phyloP scores from a whole-genome alignment of 768 basidiomycete genomes.

The Auricularia sp. region DNA sequence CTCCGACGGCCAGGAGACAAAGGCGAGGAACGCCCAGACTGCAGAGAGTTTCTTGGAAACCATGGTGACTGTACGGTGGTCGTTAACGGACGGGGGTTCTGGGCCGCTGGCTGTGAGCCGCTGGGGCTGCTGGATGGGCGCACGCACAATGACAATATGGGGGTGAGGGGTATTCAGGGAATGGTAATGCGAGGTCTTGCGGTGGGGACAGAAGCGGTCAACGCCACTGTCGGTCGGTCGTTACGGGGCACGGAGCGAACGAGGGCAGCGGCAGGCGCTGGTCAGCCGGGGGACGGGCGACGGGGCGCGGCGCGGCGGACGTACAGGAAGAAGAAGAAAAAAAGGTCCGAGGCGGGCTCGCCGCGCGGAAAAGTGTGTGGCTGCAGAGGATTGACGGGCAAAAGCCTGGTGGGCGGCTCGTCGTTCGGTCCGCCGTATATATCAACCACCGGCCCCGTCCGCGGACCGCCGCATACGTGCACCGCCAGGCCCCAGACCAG shows the following conservation, averaged over 20 bases:
- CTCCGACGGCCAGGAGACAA: slow-evolving; percentile 59
- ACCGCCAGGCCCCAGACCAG: background rate
- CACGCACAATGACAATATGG: background rate
- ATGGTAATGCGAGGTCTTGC: background rate
- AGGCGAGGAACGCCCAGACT: slow-evolving; percentile 62
- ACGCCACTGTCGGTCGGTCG: background rate
- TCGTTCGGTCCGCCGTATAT: background rate
- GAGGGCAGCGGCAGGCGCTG: background rate
- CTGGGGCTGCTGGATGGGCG: background rate
- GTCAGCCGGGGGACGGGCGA: background rate
- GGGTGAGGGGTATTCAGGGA: background rate
- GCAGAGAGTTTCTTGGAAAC: slow-evolving; percentile 60
- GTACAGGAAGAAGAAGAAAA: slow-evolving; percentile 1
- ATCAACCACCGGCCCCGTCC: too few relatives aligned
- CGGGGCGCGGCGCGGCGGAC: background rate
- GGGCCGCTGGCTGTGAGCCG: background rate
- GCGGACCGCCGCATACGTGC: background rate
- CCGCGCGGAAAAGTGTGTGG: background rate
- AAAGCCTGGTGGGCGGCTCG: background rate
- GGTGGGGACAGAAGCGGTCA: background rate
- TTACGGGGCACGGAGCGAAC: background rate
- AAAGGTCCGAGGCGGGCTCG: background rate
- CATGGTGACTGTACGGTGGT: slow-evolving; percentile 34
- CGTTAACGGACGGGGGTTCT: background rate
- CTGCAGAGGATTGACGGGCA: background rate